These are phyloP conservation scores for Bruguiera gymnorhiza DNA, from an alignment of 345 rosid genomes.

Conservation along the genomic window DNA sequence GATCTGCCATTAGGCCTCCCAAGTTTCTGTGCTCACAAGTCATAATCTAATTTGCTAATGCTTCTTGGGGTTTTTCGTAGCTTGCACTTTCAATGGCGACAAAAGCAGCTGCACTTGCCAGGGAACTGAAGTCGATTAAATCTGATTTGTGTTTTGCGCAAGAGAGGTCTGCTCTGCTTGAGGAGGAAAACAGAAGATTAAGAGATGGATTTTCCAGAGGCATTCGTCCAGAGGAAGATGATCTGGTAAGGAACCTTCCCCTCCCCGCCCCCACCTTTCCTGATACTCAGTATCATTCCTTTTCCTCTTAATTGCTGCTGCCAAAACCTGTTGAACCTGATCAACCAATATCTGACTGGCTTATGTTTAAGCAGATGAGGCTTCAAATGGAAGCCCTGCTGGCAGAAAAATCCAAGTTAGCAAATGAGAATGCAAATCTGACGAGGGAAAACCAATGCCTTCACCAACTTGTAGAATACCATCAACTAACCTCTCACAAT, in stretches of 20 bases:
- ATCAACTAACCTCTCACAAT: constrained; percentile 75
- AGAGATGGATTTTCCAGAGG: constrained; percentile 69
- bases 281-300: background rate
- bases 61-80: constrained; percentile 35
- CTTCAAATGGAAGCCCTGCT: constrained; percentile 88
- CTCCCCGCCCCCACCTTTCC: background rate
- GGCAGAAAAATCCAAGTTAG: constrained; percentile 82
- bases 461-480: constrained; percentile 81
- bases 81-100: constrained; percentile 84
- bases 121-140: constrained; percentile 67
- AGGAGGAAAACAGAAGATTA: constrained; percentile 85
- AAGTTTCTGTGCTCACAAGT: background rate
- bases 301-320: background rate
- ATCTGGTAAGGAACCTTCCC: constrained; percentile 45
- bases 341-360: background rate
- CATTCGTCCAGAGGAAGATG: constrained; percentile 90
- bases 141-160: constrained; percentile 71
- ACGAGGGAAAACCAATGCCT: constrained; percentile 87
- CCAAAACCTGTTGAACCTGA: background rate
- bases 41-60: background rate
- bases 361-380: constrained; percentile 55
- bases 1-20: background rate
- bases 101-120: constrained; percentile 74
- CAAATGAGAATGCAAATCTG: constrained; percentile 76
- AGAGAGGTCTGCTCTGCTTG: constrained; percentile 71